Percentiles rank a stretch among this genome's conserved stretches.
Conservation (phyloP, 805 yeast genomes). For the Ogataea trehaloabstinens region DNA sequence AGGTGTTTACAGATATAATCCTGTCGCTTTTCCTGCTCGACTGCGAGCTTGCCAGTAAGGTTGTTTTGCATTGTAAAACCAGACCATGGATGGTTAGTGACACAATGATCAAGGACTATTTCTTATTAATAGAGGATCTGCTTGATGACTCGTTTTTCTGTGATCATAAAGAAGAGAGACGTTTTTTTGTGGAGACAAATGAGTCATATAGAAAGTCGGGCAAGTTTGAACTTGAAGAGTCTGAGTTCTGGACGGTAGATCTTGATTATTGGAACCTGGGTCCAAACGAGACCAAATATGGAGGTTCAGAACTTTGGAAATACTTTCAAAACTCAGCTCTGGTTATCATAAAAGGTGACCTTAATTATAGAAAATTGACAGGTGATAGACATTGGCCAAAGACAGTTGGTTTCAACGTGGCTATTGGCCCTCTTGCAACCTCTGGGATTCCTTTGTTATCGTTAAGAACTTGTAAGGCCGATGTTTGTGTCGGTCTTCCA, state of each 20-base stretch:
- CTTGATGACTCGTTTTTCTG: conserved; percentile 50
- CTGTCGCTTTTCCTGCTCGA: conserved; percentile 68
- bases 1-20: conserved; percentile 81
- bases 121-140: conserved; percentile 55
- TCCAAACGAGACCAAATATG: conserved; percentile 47
- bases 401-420: conserved; percentile 67
- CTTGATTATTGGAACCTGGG: conserved; percentile 71
- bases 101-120: conserved; percentile 81
- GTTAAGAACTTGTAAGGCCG: conserved; percentile 94
- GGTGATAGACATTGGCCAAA: conserved; percentile 89
- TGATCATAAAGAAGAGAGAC: conserved; percentile 44
- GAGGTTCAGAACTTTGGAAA: conserved; percentile 60
- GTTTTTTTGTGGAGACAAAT: conserved; percentile 46
- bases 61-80: conserved; percentile 82
- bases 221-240: conserved; percentile 48
- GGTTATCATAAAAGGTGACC: conserved; percentile 89
- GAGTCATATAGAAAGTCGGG: conserved; percentile 45
- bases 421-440: conserved; percentile 66
- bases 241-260: conserved; percentile 85
- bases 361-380: conserved; percentile 91
- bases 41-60: conserved; percentile 56
- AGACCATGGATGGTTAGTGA: conserved; percentile 99
- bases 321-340: conserved; percentile 64
- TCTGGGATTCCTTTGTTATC: conserved; percentile 67
- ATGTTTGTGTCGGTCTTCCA: conserved; percentile 83